A percentile compares a stretch with the other conserved stretches of the same genome.
These are phyloP conservation scores for Boechera divaricarpa DNA, from an alignment of 345 rosid genomes.

Conservation along the genomic window DNA sequence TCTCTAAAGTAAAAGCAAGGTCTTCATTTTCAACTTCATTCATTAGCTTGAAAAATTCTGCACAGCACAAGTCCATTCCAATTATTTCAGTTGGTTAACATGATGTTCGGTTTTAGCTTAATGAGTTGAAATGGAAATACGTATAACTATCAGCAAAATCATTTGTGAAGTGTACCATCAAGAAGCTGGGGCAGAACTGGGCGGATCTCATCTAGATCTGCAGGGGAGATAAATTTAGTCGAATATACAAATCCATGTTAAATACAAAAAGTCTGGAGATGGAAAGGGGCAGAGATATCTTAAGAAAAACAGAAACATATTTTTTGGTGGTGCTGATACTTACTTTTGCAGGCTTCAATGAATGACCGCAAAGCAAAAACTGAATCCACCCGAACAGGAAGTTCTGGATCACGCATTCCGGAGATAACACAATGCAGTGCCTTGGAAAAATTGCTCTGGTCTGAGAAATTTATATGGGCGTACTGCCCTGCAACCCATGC, in stretches of 20 bases:
- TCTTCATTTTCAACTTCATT: constrained; percentile 99
- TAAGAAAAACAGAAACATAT: constrained; percentile 12
- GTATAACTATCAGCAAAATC: constrained; percentile 17
- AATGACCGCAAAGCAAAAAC: constrained; percentile 95
- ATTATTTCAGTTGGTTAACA: constrained; percentile 26
- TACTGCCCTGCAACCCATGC: constrained; percentile 99
- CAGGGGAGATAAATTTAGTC: constrained; percentile 31
- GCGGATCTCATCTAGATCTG: constrained; percentile 96
- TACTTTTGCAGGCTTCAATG: constrained; percentile 95
- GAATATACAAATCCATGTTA: not conserved
- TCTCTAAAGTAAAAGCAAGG: constrained; percentile 89
- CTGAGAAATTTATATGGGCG: constrained; percentile 82
- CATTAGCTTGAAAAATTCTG: constrained; percentile 98
- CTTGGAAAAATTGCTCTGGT: constrained; percentile 79
- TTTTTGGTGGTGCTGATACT: constrained; percentile 13
- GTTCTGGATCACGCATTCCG: constrained; percentile 92
- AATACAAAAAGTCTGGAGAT: not conserved
- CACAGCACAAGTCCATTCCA: constrained; percentile 31
- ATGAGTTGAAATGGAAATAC: not conserved
- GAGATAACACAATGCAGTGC: constrained; percentile 88
- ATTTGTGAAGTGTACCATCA: constrained; percentile 62
- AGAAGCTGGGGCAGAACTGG: constrained; percentile 97
- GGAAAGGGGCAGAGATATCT: constrained; percentile 6
- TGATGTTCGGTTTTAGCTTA: not conserved
- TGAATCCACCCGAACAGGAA: constrained; percentile 98